Base-by-base conservation (phyloP, 2,329 filamentous ascomycete species). In the Neospermospora avenae region DNA sequence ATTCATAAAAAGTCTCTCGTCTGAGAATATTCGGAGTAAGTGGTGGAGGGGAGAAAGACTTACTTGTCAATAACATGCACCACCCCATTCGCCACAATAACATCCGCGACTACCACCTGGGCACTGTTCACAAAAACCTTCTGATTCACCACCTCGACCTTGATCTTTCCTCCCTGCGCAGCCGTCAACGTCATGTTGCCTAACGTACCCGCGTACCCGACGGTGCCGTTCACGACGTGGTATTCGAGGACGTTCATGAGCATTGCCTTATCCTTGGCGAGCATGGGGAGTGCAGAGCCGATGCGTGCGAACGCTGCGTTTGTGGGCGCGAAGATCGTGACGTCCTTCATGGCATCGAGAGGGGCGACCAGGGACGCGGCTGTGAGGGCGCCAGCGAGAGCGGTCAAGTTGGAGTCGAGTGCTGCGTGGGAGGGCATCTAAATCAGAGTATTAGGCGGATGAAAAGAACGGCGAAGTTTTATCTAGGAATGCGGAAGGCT, bases 261-360 rank as follows among this genome's bases (percentile, higher is more conserved):
- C 16, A 64, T 55, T 0, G 73, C 63, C 6, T 70, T 58, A 7
- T 61, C 51, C 1, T 59, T 60, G 3, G 65, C 62, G 8, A 72
- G 65, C 35, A 63, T 61, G 8, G 63, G 55, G 10, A 71, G 57
- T n/a, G 70, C 65, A 7, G 67, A 68, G 4, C 69, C 69, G 24
- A 75, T 70, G 2, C 65, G 61, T 39, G 72, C 59, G 60, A 74
- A 73, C 10, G 72, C 73, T 3, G 68, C 67, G 51, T 74, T 70
- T 28, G 63, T 69, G 4, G 72, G 73, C 2, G 72, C 71, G 37
- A 74, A 68, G 60, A 74, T 77, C 10, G 84, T 87, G 58, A 86
- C 75, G 67, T 86, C 83, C 11, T 67, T 65, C 6, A 77, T 72
- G 24, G 61, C 65, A 41, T 69, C 67, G 37, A 84, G 69, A 3